Evolutionary conservation across 108 stramenopile species (phyloP).

Genomic region (Nannochloropsis salina): DNA sequence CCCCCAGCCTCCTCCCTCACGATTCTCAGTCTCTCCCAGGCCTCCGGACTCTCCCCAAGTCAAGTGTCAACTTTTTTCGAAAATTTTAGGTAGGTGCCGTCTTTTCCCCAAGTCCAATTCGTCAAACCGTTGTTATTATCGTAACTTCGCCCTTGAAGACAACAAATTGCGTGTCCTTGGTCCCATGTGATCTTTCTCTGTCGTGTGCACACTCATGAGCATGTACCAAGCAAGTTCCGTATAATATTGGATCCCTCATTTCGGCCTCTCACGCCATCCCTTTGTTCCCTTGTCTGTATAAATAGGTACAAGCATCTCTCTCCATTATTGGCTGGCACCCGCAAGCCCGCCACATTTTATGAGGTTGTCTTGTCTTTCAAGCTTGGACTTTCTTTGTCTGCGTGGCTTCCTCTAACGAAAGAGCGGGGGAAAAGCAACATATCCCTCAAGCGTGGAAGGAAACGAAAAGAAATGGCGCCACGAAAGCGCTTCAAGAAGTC

Average conservation of each 20-base stretch:
- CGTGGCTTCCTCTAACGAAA: not conserved
- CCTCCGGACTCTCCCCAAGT: not conserved
- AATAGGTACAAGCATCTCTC: not conserved
- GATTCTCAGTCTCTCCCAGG: not conserved
- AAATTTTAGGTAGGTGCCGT: not conserved
- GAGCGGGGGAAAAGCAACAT: not conserved
- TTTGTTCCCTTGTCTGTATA: not conserved
- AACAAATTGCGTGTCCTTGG: no score
- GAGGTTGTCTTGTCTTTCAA: not conserved
- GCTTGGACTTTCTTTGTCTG: not conserved
- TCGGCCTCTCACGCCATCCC: not conserved
- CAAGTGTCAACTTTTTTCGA: conserved; percentile 9
- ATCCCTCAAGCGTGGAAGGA: not conserved
- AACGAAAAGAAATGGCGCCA: not conserved
- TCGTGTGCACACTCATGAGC: no score
- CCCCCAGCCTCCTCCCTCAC: not conserved
- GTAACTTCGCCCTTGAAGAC: no score
- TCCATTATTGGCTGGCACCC: not conserved
- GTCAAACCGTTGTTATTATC: no score
- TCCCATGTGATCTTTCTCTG: no score
- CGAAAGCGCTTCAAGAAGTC: not conserved
- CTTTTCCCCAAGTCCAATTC: not conserved
- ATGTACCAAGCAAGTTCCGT: no score
- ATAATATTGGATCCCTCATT: not conserved
- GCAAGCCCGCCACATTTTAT: not conserved